phyloP scores from a whole-genome alignment of 108 stramenopile species.

The Nitzschia sp. region DNA sequence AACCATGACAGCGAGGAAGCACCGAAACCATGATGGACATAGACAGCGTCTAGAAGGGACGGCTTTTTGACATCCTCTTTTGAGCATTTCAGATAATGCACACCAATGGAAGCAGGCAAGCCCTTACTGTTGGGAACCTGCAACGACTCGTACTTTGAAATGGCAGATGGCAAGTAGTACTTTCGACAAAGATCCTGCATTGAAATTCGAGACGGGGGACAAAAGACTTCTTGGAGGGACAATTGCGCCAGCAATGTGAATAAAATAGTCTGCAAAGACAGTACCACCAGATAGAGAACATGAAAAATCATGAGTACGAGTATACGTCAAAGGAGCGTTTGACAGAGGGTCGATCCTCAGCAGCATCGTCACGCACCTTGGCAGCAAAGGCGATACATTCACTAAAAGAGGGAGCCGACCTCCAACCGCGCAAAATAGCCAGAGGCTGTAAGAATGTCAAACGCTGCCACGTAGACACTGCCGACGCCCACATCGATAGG shows the following conservation, averaged over 20 bases:
- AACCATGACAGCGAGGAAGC: constrained; percentile 77
- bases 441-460: constrained; percentile 14
- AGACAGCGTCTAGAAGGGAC: constrained; percentile 40
- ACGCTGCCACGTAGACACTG: constrained; percentile 17
- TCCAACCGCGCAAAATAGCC: not conserved
- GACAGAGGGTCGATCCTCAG: not conserved
- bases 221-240: constrained; percentile 55
- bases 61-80: not conserved
- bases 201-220: constrained; percentile 59
- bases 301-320: not conserved
- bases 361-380: constrained; percentile 18
- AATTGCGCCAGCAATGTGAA: constrained; percentile 21
- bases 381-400: constrained; percentile 9
- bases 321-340: not conserved
- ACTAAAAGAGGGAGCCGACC: not conserved
- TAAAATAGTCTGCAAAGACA: constrained; percentile 20
- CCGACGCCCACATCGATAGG: constrained; percentile 22
- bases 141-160: constrained; percentile 50
- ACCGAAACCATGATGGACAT: constrained; percentile 85
- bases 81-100: constrained; percentile 42
- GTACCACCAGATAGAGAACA: too few species aligned
- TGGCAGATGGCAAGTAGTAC: constrained; percentile 52
- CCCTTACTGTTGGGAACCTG: not conserved
- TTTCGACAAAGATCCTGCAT: constrained; percentile 41
- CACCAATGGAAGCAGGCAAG: constrained; percentile 38